Evolutionary conservation across 495 filamentous ascomycete genomes (phyloP), one percentile per base, ranked within the genome.

Genomic region (Viridothelium virens): DNA sequence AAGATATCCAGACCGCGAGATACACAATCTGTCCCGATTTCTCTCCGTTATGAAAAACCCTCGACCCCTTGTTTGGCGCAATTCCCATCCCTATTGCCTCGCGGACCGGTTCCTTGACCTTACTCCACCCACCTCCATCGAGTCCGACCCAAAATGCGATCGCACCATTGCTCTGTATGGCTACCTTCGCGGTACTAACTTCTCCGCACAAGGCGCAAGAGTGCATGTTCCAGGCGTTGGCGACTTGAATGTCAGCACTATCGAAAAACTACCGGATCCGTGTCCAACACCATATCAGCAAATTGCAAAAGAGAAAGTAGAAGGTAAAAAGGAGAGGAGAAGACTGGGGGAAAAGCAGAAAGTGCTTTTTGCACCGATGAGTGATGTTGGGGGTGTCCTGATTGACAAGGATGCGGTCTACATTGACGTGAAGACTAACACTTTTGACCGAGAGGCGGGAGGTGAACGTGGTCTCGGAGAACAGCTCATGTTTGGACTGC

Each of bases 1-100:
- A 44, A 84, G 94, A 65, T 98, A 98, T 77, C 94, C 94, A 33
- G 94, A 98, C 73, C 87, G 94, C 62, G 95, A 98, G 78, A 86
- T 98, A 31, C 90, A 97, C 79, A 98, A 98, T 68, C 77, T 98
- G 3, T 93, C 90, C 14, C 84, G 95, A 56, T 98, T 98, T 75
- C 82, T 98, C 70, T 92, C 89, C 2, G 91, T 98, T 70, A 97
- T 97, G 95, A 98, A 98, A 81, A 97, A 96, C 75, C 95, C 94
- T 38, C 85, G 94, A 59, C 94, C 94, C 4, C 79, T 98, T 5
- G 81, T 97, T n/a, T 98, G 94, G 94, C 85, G 95, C 62, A 97
- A 97, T 71, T 87, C 90, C 1, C 94, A 98, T 78, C 92, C 92
- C 33, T 98, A 98, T 75, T 86, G 89, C 63, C 78, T 98, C 61